Evolutionary conservation across 768 basidiomycete species (phyloP).

Genomic region (Psilocybe tampanensis): DNA sequence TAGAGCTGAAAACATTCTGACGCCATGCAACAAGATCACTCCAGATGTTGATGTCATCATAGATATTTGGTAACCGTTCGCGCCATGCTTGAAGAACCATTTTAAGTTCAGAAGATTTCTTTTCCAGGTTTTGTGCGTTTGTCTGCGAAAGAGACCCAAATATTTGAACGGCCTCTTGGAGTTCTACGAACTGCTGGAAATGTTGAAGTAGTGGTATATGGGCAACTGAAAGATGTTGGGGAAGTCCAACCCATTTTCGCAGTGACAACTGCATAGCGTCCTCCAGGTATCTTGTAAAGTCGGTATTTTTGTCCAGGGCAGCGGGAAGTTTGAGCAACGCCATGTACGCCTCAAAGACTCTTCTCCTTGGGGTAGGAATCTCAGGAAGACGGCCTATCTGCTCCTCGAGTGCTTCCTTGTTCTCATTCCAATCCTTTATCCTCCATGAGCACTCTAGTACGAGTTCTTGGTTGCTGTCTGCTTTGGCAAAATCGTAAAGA

Average conservation of each 20-base stretch:
- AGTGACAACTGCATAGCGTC: slow-evolving; percentile 97
- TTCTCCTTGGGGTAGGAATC: slow-evolving; percentile 90
- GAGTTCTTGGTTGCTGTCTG: slow-evolving; percentile 89
- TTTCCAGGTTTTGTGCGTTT: slow-evolving; percentile 86
- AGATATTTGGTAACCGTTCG: slow-evolving; percentile 91
- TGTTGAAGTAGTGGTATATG: slow-evolving; percentile 95
- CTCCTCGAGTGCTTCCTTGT: slow-evolving; percentile 76
- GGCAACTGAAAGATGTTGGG: slow-evolving; percentile 83
- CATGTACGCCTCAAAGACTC: slow-evolving; percentile 96
- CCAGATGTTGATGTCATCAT: slow-evolving; percentile 99
- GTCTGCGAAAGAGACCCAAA: slow-evolving; percentile 90
- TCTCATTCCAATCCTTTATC: slow-evolving; percentile 87
- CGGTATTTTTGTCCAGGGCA: slow-evolving; percentile 79
- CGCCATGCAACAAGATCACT: slow-evolving; percentile 99
- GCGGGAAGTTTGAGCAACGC: slow-evolving; percentile 85
- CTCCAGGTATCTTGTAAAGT: slow-evolving; percentile 88
- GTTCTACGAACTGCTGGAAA: slow-evolving; percentile 98
- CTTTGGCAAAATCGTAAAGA: slow-evolving; percentile 86
- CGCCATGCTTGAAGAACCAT: slow-evolving; percentile 97
- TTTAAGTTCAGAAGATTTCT: slow-evolving; percentile 94
- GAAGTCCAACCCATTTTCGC: slow-evolving; percentile 93
- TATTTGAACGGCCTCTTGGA: slow-evolving; percentile 94
- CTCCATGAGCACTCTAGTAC: slow-evolving; percentile 96
- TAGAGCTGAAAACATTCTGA: slow-evolving; percentile 96
- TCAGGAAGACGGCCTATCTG: slow-evolving; percentile 81